Evolutionary conservation across 2,329 filamentous ascomycete genomes (phyloP).

Genomic region (Periconia sp.): DNA sequence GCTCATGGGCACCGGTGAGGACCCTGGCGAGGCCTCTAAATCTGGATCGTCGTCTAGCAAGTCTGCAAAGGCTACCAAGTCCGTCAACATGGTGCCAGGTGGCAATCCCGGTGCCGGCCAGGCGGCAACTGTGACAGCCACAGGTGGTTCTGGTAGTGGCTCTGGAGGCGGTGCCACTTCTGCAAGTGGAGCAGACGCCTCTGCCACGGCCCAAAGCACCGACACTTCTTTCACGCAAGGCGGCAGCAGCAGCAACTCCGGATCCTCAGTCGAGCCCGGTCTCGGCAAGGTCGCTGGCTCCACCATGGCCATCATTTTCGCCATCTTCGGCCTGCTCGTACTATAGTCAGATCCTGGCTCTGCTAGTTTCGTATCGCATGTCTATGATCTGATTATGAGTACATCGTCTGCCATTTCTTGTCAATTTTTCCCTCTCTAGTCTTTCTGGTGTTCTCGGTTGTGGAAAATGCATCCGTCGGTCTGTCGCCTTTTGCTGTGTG

Average conservation of each 20-base stretch:
- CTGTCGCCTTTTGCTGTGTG: neutral
- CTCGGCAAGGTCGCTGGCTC: constrained; percentile 39
- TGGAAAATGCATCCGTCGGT: constrained; percentile 2
- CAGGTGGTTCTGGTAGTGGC: constrained; percentile 13
- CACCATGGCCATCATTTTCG: constrained; percentile 39
- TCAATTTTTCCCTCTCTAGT: constrained; percentile 8
- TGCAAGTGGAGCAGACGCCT: constrained; percentile 18
- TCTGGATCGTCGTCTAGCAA: constrained; percentile 33
- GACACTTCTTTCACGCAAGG: constrained; percentile 34
- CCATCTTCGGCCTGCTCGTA: constrained; percentile 39
- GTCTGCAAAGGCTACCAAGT: constrained; percentile 29
- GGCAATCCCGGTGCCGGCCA: constrained; percentile 57
- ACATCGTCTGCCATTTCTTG: constrained; percentile 8
- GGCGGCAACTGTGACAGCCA: constrained; percentile 17
- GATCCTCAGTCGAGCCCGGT: constrained; percentile 27
- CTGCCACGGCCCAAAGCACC: constrained; percentile 15
- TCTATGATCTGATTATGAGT: constrained; percentile 12
- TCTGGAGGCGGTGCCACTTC: constrained; percentile 27
- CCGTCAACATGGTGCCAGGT: constrained; percentile 61
- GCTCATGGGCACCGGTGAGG: constrained; percentile 78
- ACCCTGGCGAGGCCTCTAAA: constrained; percentile 61
- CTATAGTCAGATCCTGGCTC: constrained; percentile 20
- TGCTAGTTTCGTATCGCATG: constrained; percentile 4
- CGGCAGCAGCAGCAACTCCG: constrained; percentile 16
- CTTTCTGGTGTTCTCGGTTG: constrained; percentile 5